Percentiles rank a stretch among this genome's conserved stretches.
phyloP scores from a whole-genome alignment of 495 filamentous ascomycete species.

The Niebla homalea region DNA sequence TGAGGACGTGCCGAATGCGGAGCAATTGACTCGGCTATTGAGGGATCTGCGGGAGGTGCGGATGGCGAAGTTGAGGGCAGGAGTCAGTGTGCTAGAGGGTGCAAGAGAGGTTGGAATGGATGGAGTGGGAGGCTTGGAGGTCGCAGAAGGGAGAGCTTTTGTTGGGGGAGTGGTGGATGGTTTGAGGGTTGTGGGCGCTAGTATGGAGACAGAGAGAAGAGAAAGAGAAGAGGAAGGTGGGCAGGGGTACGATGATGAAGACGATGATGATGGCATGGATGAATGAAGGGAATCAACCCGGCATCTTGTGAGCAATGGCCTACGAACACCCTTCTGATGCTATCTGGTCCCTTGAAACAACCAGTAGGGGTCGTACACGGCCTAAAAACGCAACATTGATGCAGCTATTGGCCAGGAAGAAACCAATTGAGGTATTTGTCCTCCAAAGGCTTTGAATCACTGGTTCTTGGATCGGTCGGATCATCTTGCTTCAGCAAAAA shows the following conservation, averaged over 20 bases:
- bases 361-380: background rate
- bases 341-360: too few relatives aligned
- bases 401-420: slow-evolving; percentile 5
- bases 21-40: slow-evolving; percentile 60
- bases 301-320: background rate
- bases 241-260: slow-evolving; percentile 13
- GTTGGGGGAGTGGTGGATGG: slow-evolving; percentile 77
- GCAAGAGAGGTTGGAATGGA: slow-evolving; percentile 57
- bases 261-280: slow-evolving; percentile 22
- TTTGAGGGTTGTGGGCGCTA: slow-evolving; percentile 53
- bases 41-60: slow-evolving; percentile 78
- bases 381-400: background rate
- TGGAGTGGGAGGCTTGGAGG: slow-evolving; percentile 82
- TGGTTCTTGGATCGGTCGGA: slow-evolving; percentile 10
- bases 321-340: too few relatives aligned
- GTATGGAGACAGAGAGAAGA: slow-evolving; percentile 40
- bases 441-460: slow-evolving; percentile 10
- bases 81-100: slow-evolving; percentile 49
- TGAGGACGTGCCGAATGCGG: slow-evolving; percentile 70
- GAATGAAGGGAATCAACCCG: slow-evolving; percentile 8
- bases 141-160: slow-evolving; percentile 76
- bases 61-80: slow-evolving; percentile 74
- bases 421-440: slow-evolving; percentile 23
- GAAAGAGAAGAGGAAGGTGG: slow-evolving; percentile 38
- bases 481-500: slow-evolving; percentile 8